These are phyloP conservation scores for Quercus phellos DNA, from an alignment of 331 rosid species.

Conservation along the genomic window DNA sequence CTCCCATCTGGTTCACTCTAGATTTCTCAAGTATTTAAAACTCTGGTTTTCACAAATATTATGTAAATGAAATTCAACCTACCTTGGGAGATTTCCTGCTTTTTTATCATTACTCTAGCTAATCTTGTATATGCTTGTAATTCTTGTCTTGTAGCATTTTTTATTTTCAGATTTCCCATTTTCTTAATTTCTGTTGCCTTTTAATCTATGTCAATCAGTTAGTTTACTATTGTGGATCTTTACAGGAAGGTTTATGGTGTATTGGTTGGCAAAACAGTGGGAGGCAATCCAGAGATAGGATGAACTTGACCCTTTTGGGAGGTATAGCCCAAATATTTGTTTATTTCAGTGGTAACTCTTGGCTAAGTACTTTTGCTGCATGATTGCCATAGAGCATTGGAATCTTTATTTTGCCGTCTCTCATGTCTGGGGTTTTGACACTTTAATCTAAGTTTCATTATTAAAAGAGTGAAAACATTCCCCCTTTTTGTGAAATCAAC, in stretches of 20 bases:
- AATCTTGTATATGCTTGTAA: background rate
- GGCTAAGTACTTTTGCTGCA: conserved; percentile 6
- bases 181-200: background rate
- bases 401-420: background rate
- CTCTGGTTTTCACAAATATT: background rate
- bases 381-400: background rate
- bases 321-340: conserved; percentile 44
- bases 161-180: background rate
- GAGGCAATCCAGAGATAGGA: conserved; percentile 70
- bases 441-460: background rate
- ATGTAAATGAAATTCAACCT: background rate
- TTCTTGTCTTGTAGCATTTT: background rate
- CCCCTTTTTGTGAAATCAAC: background rate
- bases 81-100: background rate
- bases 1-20: background rate
- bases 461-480: background rate
- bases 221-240: conserved; percentile 19
- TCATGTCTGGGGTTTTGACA: background rate
- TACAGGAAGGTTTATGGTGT: conserved; percentile 85
- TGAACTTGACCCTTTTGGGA: conserved; percentile 89
- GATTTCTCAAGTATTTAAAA: background rate
- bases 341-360: background rate
- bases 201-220: background rate
- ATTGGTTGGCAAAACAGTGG: conserved; percentile 99
- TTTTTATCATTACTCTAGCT: background rate